A percentile compares a stretch with the other conserved stretches of the same genome.
Conservation (phyloP, 2,329 filamentous ascomycete species). For the Fusarium lyarnte region DNA sequence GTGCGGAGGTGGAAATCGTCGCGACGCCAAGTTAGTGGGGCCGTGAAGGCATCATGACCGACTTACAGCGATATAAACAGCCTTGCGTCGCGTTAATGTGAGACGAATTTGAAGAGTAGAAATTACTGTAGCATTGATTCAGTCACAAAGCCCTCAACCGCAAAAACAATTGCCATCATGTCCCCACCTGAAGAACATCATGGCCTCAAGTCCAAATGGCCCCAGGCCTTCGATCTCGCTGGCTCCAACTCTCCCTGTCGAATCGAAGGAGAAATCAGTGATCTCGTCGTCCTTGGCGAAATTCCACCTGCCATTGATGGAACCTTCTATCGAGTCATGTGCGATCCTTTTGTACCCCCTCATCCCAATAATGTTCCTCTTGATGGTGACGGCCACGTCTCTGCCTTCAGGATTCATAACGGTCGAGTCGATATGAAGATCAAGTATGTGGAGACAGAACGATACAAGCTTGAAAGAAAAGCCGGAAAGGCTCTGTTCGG, state of each 20-base stretch:
- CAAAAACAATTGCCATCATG: neutral
- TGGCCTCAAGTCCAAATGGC: neutral
- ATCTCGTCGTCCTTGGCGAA: slow-evolving; percentile 29
- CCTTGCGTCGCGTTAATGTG: fast-evolving
- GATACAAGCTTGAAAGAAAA: slow-evolving; percentile 50
- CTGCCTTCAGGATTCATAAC: slow-evolving; percentile 49
- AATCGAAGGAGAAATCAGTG: slow-evolving; percentile 3
- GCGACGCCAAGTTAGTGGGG: neutral
- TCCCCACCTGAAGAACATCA: neutral
- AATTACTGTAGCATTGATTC: no score
- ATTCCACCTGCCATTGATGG: slow-evolving; percentile 38
- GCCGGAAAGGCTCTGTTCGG: slow-evolving; percentile 44
- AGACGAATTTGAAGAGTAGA: neutral
- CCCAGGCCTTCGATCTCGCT: neutral
- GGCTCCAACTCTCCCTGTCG: neutral
- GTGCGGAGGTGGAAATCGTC: neutral
- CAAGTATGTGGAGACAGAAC: slow-evolving; percentile 53
- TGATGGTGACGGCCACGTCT: slow-evolving; percentile 54
- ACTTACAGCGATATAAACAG: neutral
- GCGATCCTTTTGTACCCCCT: slow-evolving; percentile 51
- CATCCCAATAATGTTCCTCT: slow-evolving; percentile 48
- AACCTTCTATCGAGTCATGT: slow-evolving; percentile 49
- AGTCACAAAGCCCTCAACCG: fast-evolving
- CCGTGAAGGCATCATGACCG: neutral
- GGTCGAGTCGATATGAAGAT: slow-evolving; percentile 48